A percentile compares a stretch with the other conserved stretches of the same genome.
Evolutionary conservation across 1,284 basidiomycete genomes (phyloP).

Genomic region (Stereum hirsutum): DNA sequence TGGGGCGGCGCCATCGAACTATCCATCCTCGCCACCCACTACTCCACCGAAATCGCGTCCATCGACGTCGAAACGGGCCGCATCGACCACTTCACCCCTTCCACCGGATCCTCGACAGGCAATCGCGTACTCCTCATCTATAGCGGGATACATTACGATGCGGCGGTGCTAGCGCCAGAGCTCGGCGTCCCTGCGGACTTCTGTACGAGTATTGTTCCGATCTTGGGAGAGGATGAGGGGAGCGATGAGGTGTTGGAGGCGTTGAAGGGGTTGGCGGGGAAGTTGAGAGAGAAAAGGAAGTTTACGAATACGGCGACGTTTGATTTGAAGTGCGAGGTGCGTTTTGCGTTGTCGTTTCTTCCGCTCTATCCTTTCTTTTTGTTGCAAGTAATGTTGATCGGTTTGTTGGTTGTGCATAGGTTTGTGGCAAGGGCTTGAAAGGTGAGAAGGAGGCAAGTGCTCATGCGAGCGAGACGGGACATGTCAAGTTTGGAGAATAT

Average conservation of each 20-base stretch:
- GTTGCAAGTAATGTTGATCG: conserved; percentile 1
- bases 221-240: conserved; percentile 29
- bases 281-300: conserved; percentile 67
- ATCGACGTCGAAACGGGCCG: conserved; percentile 89
- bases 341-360: conserved; percentile 12
- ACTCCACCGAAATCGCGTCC: conserved; percentile 77
- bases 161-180: conserved; percentile 73
- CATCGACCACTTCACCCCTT: conserved; percentile 76
- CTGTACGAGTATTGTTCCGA: conserved; percentile 81
- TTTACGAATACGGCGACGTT: conserved; percentile 91
- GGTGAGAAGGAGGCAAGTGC: conserved; percentile 88
- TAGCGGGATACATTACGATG: conserved; percentile 93
- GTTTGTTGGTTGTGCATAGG: conserved; percentile 33
- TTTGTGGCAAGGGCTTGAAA: conserved; percentile 72
- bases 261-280: conserved; percentile 61
- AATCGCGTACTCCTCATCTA: conserved; percentile 69
- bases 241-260: conserved; percentile 56
- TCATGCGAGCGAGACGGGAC: conserved; percentile 83
- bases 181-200: conserved; percentile 71
- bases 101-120: conserved; percentile 20
- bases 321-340: conserved; percentile 74
- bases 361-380: neutral
- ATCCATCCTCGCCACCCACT: conserved; percentile 73
- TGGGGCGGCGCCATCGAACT: conserved; percentile 96
- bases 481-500: conserved; percentile 85